Conservation (phyloP, 805 yeast genomes). For the Kuraishia ogatae region DNA sequence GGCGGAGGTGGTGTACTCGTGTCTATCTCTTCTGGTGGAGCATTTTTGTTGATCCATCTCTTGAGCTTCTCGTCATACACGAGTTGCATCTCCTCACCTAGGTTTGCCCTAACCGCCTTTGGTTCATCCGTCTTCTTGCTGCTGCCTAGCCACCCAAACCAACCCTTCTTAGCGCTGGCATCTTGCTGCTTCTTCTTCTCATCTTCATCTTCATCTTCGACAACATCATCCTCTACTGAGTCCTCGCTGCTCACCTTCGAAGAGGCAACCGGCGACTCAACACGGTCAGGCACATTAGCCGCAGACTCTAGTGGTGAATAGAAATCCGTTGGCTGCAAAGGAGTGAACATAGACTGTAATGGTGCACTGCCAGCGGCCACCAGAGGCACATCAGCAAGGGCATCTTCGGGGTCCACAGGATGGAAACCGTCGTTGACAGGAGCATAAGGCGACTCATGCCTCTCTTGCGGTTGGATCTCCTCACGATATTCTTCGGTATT, state of each 20-base stretch:
- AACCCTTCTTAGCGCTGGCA: constrained; percentile 17
- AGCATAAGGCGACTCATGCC: constrained; percentile 2
- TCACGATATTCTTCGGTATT: background rate
- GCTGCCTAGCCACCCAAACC: constrained; percentile 60
- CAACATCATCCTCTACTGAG: constrained; percentile 40
- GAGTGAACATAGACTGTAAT: constrained; percentile 1
- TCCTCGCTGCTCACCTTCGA: constrained; percentile 23
- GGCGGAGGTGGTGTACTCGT: constrained; percentile 57
- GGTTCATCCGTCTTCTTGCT: constrained; percentile 51
- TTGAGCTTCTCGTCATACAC: constrained; percentile 75
- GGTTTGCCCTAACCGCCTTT: constrained; percentile 73
- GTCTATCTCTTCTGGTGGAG: constrained; percentile 56
- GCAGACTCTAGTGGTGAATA: background rate
- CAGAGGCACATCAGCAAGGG: background rate
- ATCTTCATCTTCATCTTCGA: constrained; percentile 28
- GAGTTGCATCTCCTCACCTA: constrained; percentile 72
- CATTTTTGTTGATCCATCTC: constrained; percentile 77
- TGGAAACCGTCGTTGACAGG: constrained; percentile 5
- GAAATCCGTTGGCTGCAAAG: background rate
- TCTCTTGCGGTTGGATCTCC: constrained; percentile 2
- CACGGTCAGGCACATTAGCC: constrained; percentile 8
- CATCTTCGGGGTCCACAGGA: background rate
- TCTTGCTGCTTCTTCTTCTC: constrained; percentile 14
- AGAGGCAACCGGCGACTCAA: constrained; percentile 21
- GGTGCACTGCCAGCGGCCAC: background rate